A percentile compares a stretch with the other conserved stretches of the same genome.
These are phyloP conservation scores for Chrysanthemum seticuspe DNA, from an alignment of 129 eudicot species.

Conservation along the genomic window DNA sequence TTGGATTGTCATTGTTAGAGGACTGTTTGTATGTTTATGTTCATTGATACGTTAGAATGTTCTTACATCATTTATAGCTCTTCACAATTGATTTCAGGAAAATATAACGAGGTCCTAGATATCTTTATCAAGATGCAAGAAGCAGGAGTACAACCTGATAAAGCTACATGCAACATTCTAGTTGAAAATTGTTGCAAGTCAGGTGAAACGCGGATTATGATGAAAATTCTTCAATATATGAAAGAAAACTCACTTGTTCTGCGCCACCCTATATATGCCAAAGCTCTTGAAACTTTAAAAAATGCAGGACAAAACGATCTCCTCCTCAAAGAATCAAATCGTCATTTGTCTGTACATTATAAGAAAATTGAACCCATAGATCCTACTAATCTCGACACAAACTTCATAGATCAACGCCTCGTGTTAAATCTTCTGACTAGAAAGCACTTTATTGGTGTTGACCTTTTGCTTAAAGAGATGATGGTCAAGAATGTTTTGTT, in stretches of 20 bases:
- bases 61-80: slow-evolving; percentile 11
- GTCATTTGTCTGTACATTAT: slow-evolving; percentile 45
- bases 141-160: slow-evolving; percentile 90
- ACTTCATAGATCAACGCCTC: slow-evolving; percentile 47
- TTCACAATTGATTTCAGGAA: slow-evolving; percentile 47
- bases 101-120: slow-evolving; percentile 58
- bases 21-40: slow-evolving; percentile 15
- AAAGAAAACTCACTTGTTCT: slow-evolving; percentile 73
- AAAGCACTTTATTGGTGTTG: slow-evolving; percentile 59
- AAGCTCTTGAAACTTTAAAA: slow-evolving; percentile 56
- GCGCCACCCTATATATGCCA: slow-evolving; percentile 57
- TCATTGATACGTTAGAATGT: slow-evolving; percentile 1
- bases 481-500: slow-evolving; percentile 40
- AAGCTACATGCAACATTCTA: slow-evolving; percentile 90
- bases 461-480: slow-evolving; percentile 51
- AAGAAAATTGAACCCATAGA: slow-evolving; percentile 23
- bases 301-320: slow-evolving; percentile 42
- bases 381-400: slow-evolving; percentile 12
- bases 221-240: slow-evolving; percentile 70
- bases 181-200: slow-evolving; percentile 59
- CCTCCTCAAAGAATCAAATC: slow-evolving; percentile 75
- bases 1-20: background rate
- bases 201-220: slow-evolving; percentile 61
- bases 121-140: slow-evolving; percentile 84
- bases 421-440: slow-evolving; percentile 44